These are phyloP conservation scores for Thalassiosira livingstoniorum DNA, from an alignment of 352 stramenopile species.

Conservation along the genomic window DNA sequence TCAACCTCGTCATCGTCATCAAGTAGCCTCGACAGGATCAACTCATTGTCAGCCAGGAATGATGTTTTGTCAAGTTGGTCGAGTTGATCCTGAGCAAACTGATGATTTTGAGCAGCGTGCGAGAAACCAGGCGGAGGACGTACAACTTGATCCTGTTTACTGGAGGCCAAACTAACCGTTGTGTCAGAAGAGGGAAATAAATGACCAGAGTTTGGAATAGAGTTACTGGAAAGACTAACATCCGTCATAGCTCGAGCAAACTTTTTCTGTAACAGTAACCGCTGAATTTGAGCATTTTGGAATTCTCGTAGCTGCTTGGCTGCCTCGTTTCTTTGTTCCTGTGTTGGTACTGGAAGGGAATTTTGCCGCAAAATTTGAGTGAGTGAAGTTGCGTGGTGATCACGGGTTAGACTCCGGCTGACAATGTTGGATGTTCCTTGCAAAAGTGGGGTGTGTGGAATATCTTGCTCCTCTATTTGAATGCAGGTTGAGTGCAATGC, in stretches of 20 bases:
- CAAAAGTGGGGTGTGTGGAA: conserved; percentile 10
- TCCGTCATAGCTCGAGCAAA: conserved; percentile 27
- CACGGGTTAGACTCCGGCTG: conserved; percentile 16
- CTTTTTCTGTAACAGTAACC: conserved; percentile 48
- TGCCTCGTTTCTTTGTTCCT: conserved; percentile 55
- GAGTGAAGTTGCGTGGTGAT: not conserved
- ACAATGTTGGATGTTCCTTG: conserved; percentile 22
- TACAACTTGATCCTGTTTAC: conserved; percentile 26
- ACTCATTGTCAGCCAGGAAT: conserved; percentile 47
- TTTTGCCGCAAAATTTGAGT: conserved; percentile 16
- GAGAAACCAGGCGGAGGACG: conserved; percentile 55
- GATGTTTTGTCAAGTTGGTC: conserved; percentile 30
- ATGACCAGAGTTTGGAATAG: not conserved
- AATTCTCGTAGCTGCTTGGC: conserved; percentile 57
- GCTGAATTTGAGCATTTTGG: conserved; percentile 57
- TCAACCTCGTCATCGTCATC: conserved; percentile 58
- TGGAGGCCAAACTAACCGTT: not conserved
- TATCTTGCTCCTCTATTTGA: conserved; percentile 32
- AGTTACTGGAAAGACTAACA: not conserved
- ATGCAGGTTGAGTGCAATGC: conserved; percentile 38
- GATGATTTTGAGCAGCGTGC: no score
- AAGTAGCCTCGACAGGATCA: conserved; percentile 59
- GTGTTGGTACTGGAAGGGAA: conserved; percentile 45
- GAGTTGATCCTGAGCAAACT: conserved; percentile 9
- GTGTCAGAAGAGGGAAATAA: not conserved